Evolutionary conservation across 2,329 filamentous ascomycete genomes (phyloP).

Genomic region (Trichoderma harzianum): DNA sequence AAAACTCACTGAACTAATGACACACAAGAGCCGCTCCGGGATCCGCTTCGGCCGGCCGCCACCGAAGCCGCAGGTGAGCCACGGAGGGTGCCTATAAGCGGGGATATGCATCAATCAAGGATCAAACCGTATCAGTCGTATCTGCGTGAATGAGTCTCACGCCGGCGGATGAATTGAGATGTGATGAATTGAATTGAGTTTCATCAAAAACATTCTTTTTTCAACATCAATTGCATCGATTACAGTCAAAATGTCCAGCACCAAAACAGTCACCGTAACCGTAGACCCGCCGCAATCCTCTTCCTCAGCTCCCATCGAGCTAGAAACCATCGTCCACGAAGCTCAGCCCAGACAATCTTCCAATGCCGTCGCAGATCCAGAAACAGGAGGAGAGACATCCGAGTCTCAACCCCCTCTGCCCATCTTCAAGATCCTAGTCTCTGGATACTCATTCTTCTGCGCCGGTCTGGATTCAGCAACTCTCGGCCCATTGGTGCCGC

Average conservation of each 20-base stretch:
- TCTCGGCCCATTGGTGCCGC: constrained; percentile 14
- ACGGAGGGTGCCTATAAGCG: constrained; percentile 15
- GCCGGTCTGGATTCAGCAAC: constrained; percentile 17
- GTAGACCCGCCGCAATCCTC: neutral
- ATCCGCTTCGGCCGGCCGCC: constrained; percentile 11
- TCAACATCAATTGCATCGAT: neutral
- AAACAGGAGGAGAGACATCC: neutral
- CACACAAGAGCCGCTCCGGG: constrained; percentile 1
- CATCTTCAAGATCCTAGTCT: constrained; percentile 9
- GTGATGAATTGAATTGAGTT: neutral
- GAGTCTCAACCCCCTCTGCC: neutral
- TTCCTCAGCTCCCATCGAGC: neutral
- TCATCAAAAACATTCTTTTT: neutral
- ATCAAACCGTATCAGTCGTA: neutral
- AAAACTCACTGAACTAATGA: neutral
- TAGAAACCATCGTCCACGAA: neutral
- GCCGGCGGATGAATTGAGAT: neutral
- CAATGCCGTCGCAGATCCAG: neutral
- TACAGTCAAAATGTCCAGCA: neutral
- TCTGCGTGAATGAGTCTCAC: neutral
- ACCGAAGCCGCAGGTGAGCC: constrained; percentile 1
- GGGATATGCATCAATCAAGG: neutral
- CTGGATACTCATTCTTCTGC: constrained; percentile 15
- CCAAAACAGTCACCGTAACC: neutral
- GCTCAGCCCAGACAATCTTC: neutral